These are phyloP conservation scores for Halenospora varia DNA, from an alignment of 495 filamentous ascomycete species.

Conservation along the genomic window DNA sequence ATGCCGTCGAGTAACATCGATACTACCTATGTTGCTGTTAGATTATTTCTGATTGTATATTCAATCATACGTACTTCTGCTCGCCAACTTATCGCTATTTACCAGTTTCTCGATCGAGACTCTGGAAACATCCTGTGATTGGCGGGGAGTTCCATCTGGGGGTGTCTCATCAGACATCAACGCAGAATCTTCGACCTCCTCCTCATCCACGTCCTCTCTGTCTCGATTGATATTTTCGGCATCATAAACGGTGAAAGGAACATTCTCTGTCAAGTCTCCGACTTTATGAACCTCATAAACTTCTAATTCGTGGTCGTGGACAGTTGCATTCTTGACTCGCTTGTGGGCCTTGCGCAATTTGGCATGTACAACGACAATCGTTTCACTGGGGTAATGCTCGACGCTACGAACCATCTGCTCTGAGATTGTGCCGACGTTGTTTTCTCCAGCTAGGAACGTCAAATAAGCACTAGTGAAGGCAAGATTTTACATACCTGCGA, in stretches of 20 bases:
- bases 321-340: conserved; percentile 70
- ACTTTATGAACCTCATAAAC: conserved; percentile 74
- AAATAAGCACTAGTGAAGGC: background rate
- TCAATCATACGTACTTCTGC: conserved; percentile 15
- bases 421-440: conserved; percentile 17
- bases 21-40: conserved; percentile 10
- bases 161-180: background rate
- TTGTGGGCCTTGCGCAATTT: conserved; percentile 70
- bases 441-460: background rate
- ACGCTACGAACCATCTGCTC: conserved; percentile 87
- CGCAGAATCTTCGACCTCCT: conserved; percentile 10
- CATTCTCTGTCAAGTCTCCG: conserved; percentile 38
- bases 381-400: conserved; percentile 72
- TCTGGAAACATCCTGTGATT: conserved; percentile 6
- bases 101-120: background rate
- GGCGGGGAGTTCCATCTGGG: background rate
- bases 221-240: conserved; percentile 27
- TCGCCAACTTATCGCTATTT: conserved; percentile 6
- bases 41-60: conserved; percentile 2
- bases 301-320: conserved; percentile 73
- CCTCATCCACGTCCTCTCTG: conserved; percentile 21
- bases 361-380: conserved; percentile 74
- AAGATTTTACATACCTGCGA: conserved; percentile 14
- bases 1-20: conserved; percentile 16
- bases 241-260: conserved; percentile 37